Conservation (phyloP, 2,329 filamentous ascomycete species). For the Trichoderma harzianum region DNA sequence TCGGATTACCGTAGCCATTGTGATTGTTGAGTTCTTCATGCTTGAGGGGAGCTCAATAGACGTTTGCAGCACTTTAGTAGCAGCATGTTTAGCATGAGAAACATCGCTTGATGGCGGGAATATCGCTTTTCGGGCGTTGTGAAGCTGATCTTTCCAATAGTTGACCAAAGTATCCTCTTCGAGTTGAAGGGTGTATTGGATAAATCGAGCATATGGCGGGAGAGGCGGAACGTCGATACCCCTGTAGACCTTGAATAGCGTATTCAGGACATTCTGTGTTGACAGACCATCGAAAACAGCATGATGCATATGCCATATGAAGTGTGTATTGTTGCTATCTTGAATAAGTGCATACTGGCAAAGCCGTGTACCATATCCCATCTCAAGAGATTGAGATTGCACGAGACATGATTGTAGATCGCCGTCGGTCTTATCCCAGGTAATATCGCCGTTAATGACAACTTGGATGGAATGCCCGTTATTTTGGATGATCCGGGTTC, state of each 20-base stretch:
- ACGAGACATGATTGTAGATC: not conserved
- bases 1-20: conserved; percentile 23
- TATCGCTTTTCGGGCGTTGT: not conserved
- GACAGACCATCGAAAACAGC: conserved; percentile 6
- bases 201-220: not conserved
- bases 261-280: not conserved
- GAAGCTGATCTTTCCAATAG: conserved; percentile 21
- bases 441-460: conserved; percentile 17
- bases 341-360: not conserved
- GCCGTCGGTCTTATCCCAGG: not conserved
- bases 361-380: conserved; percentile 13
- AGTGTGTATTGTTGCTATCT: not conserved
- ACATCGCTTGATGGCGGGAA: conserved; percentile 12
- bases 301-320: conserved; percentile 11
- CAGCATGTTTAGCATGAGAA: not conserved
- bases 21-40: conserved; percentile 7
- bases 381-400: not conserved
- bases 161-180: not conserved
- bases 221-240: not conserved
- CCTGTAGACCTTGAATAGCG: not conserved
- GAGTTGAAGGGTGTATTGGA: not conserved
- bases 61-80: not conserved
- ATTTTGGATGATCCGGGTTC: conserved; percentile 23
- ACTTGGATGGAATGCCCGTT: conserved; percentile 16
- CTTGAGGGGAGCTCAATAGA: not conserved